These are phyloP conservation scores for Marsdenia floribunda DNA, from an alignment of 257 asterid genomes.

Conservation along the genomic window DNA sequence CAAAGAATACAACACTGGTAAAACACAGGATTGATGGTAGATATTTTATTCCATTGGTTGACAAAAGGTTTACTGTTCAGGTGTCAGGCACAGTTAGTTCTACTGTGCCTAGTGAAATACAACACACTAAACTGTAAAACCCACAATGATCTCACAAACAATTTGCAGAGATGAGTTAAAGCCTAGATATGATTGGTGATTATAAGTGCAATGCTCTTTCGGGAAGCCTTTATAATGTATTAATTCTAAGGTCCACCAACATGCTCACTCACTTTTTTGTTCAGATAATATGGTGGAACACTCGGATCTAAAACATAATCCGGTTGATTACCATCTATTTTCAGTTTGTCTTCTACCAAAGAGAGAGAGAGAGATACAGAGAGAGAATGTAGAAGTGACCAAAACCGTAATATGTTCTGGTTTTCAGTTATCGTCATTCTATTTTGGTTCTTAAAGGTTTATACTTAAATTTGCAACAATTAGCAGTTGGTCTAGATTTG, in stretches of 20 bases:
- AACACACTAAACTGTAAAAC: too few relatives aligned
- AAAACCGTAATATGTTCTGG: background rate
- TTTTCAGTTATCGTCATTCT: background rate
- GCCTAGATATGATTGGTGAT: background rate
- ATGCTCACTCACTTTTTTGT: background rate
- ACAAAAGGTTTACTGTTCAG: background rate
- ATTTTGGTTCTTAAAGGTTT: background rate
- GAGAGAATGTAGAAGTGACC: background rate
- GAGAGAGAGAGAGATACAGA: too few relatives aligned
- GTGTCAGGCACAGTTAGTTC: background rate
- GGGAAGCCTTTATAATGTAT: background rate
- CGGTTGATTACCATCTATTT: background rate
- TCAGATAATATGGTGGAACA: background rate
- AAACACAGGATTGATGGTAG: too few relatives aligned
- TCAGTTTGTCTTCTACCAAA: too few relatives aligned
- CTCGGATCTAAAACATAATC: too few relatives aligned
- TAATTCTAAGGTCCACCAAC: background rate
- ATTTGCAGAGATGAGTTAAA: background rate
- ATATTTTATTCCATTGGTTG: too few relatives aligned
- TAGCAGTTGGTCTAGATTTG: background rate
- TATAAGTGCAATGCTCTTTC: background rate
- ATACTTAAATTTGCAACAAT: background rate
- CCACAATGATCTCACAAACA: background rate
- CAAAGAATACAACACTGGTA: too few relatives aligned
- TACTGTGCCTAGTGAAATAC: background rate